Conservation (phyloP, 2,329 filamentous ascomycete genomes). For the Fusarium haematococcum region DNA sequence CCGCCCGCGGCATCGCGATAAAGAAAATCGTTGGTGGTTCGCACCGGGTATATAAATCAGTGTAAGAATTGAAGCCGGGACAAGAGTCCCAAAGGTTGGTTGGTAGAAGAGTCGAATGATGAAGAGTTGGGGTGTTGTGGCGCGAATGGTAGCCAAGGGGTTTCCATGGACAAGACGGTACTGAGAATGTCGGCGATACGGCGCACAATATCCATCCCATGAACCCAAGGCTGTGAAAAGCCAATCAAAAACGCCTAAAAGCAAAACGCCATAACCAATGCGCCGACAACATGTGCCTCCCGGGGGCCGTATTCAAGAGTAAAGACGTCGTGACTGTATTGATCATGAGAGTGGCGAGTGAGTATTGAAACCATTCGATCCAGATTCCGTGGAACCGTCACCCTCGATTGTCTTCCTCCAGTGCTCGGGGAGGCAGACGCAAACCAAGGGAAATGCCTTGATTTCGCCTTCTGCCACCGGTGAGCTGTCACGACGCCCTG, state of each 20-base stretch:
- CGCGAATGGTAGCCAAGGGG: slow-evolving; percentile 4
- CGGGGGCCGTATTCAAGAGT: slow-evolving; percentile 43
- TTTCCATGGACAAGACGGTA: slow-evolving; percentile 6
- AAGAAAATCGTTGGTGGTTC: slow-evolving; percentile 32
- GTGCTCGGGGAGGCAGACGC: slow-evolving; percentile 93
- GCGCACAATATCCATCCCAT: slow-evolving; percentile 21
- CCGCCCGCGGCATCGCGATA: slow-evolving; percentile 28
- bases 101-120: slow-evolving; percentile 20
- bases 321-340: slow-evolving; percentile 39
- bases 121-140: slow-evolving; percentile 5
- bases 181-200: slow-evolving; percentile 13
- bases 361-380: slow-evolving; percentile 56
- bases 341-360: slow-evolving; percentile 45
- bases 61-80: slow-evolving; percentile 40
- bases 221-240: slow-evolving; percentile 17
- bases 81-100: slow-evolving; percentile 21
- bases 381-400: slow-evolving; percentile 77
- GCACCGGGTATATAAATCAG: slow-evolving; percentile 45
- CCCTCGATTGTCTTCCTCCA: slow-evolving; percentile 98
- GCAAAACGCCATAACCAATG: slow-evolving; percentile 56
- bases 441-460: slow-evolving; percentile 97
- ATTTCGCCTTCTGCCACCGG: slow-evolving; percentile 80
- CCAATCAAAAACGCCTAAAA: slow-evolving; percentile 37
- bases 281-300: slow-evolving; percentile 38
- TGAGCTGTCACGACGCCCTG: slow-evolving; percentile 70